Base-by-base conservation (phyloP, 345 rosid genomes). In the Kernera saxatilis region DNA sequence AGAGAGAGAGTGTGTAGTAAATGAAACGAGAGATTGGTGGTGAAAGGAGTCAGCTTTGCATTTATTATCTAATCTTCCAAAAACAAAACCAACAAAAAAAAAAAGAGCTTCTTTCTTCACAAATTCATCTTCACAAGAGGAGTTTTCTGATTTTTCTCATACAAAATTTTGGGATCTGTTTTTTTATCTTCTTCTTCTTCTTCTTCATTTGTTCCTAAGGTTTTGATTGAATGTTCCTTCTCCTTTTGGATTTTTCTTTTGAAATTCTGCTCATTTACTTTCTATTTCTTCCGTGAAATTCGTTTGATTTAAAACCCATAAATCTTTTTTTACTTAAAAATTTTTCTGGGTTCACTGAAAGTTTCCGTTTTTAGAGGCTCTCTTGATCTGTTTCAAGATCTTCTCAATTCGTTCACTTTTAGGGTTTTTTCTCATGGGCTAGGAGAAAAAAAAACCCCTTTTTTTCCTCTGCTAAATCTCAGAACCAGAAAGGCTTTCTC, bases 41-140 rank as follows among this genome's bases (percentile, higher is more conserved):
- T 71, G 75, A 60, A 70, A 71, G 75, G 51, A 59, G 75, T 60
- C 61, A 71, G 68, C 68, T 71, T 59, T 71, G 75, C 60, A 59
- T 61, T 71, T 71, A 71, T 71, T 71, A 61, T 70, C 65, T 57
- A 35, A 58, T 35, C 74, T 70, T 58, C 49, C 9, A 15, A 44
- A 17, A 40, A 12, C 7, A 40, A 14, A 40, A 14, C 1, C 5
- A n/a, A n/a, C n/a, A n/a, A n/a, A 3, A 6, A 22, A 30, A 19
- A 37, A 36, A 37, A 21, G 8, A 29, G 37, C 15, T 26, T 46
- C 37, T 60, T 62, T 43, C 37, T 63, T 41, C 3, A 19, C 30
- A 46, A 36, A 5, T 18, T 40, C 36, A 26, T 67, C 62, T 53
- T 66, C 63, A 27, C 11, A n/a, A n/a, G n/a, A 9, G 5, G 22